Base-by-base conservation (phyloP, 2,329 filamentous ascomycete species). In the Stagonosporopsis rhizophila region DNA sequence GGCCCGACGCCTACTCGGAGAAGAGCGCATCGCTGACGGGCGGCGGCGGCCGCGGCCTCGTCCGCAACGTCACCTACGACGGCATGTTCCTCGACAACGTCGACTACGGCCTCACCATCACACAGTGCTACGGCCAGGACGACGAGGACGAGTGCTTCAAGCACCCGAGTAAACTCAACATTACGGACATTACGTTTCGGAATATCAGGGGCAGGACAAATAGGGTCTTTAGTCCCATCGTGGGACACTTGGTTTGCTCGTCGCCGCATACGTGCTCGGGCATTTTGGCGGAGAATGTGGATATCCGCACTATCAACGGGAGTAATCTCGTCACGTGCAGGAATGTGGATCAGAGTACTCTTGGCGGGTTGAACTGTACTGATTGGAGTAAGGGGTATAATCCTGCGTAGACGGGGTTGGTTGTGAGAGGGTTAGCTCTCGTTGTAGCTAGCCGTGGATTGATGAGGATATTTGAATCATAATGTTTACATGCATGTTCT, bases 41-140 rank as follows among this genome's bases (percentile, higher is more conserved):
- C 14, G 86, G 87, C 20, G 87, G 86, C 23, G 86, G 86, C 32
- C 73, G 72, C 9, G 85, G 87, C 11, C 77, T 77, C 44, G 87
- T 89, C 50, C 80, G 79, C 56, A 89, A 89, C 66, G 81, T 89
- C 58, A 89, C 86, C 1, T 89, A 87, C 69, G 82, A 88, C 49
- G 80, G 78, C 3, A 85, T 89, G 75, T 68, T 76, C 48, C 80
- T 86, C 59, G 72, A 80, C 49, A 86, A 88, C 56, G 85, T 87
- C 57, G 86, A 88, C 66, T 86, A 84, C 64, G 83, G 83, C 3
- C 82, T 87, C 60, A 82, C 85, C 56, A 75, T 87, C 35, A 83
- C 84, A 23, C 85, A 87, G 69, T 87, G 85, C 76, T 86, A 87
- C 58, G 83, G 83, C 19, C 83, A 86, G 73, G 81, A 77, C 28